These are phyloP conservation scores for Epichloe hybrida DNA, from an alignment of 2,329 filamentous ascomycete species.

Conservation along the genomic window DNA sequence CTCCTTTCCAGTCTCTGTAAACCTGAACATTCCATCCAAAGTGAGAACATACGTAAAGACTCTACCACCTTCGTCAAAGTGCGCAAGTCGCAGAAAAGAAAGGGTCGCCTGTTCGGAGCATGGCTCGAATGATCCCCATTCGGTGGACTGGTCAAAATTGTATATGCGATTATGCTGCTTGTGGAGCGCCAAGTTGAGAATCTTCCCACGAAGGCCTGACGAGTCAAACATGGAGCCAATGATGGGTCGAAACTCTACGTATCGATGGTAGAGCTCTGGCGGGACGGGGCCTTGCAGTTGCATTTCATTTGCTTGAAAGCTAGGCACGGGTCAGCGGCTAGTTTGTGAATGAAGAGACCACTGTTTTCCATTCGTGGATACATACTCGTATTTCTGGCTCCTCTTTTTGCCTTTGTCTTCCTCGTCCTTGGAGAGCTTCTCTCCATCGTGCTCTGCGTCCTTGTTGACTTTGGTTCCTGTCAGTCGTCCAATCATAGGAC, in stretches of 20 bases:
- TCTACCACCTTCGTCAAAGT: constrained; percentile 73
- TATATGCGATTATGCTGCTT: constrained; percentile 85
- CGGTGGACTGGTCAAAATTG: constrained; percentile 67
- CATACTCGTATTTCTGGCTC: constrained; percentile 62
- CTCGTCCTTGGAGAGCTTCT: constrained; percentile 3
- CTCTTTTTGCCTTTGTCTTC: constrained; percentile 31
- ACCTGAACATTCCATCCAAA: constrained; percentile 72
- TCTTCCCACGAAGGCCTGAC: constrained; percentile 60
- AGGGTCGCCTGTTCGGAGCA: constrained; percentile 59
- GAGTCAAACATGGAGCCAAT: constrained; percentile 80
- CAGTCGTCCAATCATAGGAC: constrained; percentile 74
- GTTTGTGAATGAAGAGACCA: not conserved
- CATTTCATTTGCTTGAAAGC: constrained; percentile 87
- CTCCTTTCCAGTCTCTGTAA: constrained; percentile 91
- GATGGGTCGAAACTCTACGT: constrained; percentile 83
- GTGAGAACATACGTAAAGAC: constrained; percentile 89
- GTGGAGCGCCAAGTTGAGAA: constrained; percentile 75
- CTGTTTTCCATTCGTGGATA: not conserved
- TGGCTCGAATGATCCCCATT: constrained; percentile 53
- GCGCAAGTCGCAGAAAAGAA: constrained; percentile 73
- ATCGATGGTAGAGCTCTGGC: constrained; percentile 71
- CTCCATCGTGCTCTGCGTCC: constrained; percentile 36
- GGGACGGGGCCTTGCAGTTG: constrained; percentile 78
- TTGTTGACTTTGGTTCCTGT: constrained; percentile 56
- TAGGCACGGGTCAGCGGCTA: constrained; percentile 20